Base-by-base conservation (phyloP, 257 asterid genomes). In the Plantago ovata region DNA sequence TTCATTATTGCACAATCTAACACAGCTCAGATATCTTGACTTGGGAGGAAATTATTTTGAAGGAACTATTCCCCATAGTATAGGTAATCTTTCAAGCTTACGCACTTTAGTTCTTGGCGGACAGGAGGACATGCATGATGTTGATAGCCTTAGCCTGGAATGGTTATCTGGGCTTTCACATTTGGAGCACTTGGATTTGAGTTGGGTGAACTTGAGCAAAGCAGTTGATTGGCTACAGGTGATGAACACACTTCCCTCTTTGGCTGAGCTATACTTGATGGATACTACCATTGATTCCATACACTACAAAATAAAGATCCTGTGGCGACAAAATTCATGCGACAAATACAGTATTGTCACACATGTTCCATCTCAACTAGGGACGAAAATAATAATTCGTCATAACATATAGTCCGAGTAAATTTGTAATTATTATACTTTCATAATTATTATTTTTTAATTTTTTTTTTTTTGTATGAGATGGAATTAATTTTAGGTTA, bases 61-160 rank as follows among this genome's bases (percentile, higher is more conserved):
- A 13, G 64, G 65, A 0, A 49, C 28, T 39, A 42, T 66, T 43
- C 68, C 68, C 10, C 69, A 39, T 8, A 44, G 8, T 8, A 21
- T 75, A 18, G 70, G 76, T 1, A 75, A 75, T 43, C 71, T 67
- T 13, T 45, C 74, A 0, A 52, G 39, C 33, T 22, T 75, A 48
- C 66, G 10, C 38, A 16, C 67, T 16, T 38, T 71, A 7, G 38
- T 19, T 4, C 46, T 71, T 45, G 40, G 3, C 0, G 6, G 16
- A 15, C 7, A 5, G 3, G 2, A 24, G 11, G 0, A 20, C 0
- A 19, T 3, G 1, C 42, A 13, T 5, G 4, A 16, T 0, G 66
- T 24, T 9, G 69, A 58, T 11, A 58, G 15, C 36, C 62, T 75
- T 15, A 56, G n/a, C n/a, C n/a, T n/a, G n/a, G n/a, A 59, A 1